A percentile compares a stretch with the other conserved stretches of the same genome.
These are phyloP conservation scores for Claviceps fusiformis DNA, from an alignment of 2,329 filamentous ascomycete species.

Conservation along the genomic window DNA sequence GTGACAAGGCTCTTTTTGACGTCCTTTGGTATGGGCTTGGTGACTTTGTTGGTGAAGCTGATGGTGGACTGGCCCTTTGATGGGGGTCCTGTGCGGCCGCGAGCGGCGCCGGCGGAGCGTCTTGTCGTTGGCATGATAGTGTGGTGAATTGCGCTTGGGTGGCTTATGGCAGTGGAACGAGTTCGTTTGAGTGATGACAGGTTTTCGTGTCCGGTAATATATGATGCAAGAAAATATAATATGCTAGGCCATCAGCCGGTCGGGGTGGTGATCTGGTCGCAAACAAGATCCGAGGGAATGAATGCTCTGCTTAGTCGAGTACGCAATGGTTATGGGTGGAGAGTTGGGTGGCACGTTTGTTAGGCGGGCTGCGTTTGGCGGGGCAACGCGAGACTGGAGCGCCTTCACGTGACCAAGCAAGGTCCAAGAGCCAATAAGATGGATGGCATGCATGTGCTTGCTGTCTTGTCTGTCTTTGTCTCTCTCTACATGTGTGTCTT, in stretches of 20 bases:
- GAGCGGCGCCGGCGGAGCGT: conserved; percentile 29
- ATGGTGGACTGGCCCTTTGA: conserved; percentile 39
- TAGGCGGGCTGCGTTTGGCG: conserved; percentile 25
- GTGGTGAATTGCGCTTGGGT: not conserved
- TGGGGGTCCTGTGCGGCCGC: conserved; percentile 21
- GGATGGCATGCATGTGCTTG: too few relatives aligned
- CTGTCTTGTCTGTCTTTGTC: too few relatives aligned
- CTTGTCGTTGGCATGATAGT: conserved; percentile 34
- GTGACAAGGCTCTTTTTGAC: conserved; percentile 25
- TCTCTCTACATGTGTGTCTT: not conserved
- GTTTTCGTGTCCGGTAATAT: not conserved
- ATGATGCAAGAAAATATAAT: not conserved
- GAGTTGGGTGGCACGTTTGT: not conserved
- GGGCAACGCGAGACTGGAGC: conserved; percentile 40
- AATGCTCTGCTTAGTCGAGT: not conserved
- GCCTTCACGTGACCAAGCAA: conserved; percentile 32
- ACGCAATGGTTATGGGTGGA: not conserved
- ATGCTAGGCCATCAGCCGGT: not conserved
- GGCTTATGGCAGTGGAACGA: too few relatives aligned
- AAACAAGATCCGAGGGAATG: not conserved
- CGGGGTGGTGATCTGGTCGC: not conserved
- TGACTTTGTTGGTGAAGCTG: conserved; percentile 44
- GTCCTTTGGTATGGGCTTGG: conserved; percentile 36
- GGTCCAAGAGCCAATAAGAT: not conserved
- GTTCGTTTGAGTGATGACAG: not conserved